These are phyloP conservation scores for Juncus inflexus DNA, from an alignment of 176 grass and related monocot genomes.

Conservation along the genomic window DNA sequence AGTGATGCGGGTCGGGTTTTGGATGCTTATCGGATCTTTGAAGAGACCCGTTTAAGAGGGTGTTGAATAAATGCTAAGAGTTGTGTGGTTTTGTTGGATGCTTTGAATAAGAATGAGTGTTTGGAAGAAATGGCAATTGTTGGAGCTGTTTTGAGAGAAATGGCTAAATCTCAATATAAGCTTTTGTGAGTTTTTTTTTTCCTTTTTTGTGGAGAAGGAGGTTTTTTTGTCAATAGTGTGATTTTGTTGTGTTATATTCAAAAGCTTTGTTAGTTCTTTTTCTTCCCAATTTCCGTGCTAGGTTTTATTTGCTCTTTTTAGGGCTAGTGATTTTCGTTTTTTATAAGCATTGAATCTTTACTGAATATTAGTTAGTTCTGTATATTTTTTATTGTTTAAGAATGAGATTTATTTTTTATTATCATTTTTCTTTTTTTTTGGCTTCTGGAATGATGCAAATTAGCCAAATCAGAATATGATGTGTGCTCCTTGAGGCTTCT, in stretches of 20 bases:
- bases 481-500: slow-evolving; percentile 50
- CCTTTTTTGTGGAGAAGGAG: too few relatives aligned
- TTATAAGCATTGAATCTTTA: too few relatives aligned
- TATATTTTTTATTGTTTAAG: background rate
- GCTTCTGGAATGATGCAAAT: slow-evolving; percentile 64
- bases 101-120: slow-evolving; percentile 77
- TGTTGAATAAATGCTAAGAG: slow-evolving; percentile 73
- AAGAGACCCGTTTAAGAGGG: slow-evolving; percentile 68
- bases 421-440: slow-evolving; percentile 1
- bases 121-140: slow-evolving; percentile 80
- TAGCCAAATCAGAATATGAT: slow-evolving; percentile 70
- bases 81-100: slow-evolving; percentile 86
- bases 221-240: too few relatives aligned
- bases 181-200: slow-evolving; percentile 38
- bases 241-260: too few relatives aligned
- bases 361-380: too few relatives aligned
- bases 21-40: slow-evolving; percentile 77
- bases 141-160: slow-evolving; percentile 90
- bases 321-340: too few relatives aligned
- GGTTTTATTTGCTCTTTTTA: too few relatives aligned
- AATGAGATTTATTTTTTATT: too few relatives aligned
- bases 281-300: too few relatives aligned
- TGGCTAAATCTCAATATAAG: slow-evolving; percentile 89
- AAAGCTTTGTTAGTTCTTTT: too few relatives aligned
- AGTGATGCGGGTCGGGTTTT: slow-evolving; percentile 79